These are phyloP conservation scores for Geotrichum phurueaensis DNA, from an alignment of 1,139 yeast species.

Conservation along the genomic window DNA sequence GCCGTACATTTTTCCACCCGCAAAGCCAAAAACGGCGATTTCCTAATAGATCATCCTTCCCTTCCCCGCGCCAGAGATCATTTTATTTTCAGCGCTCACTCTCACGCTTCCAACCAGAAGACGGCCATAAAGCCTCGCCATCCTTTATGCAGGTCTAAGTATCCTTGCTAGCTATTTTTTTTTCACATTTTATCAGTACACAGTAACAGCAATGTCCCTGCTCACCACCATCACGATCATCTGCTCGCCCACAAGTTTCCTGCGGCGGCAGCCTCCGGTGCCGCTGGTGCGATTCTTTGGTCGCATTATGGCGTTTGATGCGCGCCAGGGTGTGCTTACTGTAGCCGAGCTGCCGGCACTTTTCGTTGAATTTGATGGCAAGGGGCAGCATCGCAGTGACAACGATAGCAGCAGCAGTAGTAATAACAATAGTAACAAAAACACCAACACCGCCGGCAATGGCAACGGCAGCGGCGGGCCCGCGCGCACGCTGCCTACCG, in stretches of 20 bases:
- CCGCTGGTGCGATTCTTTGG: slow-evolving; percentile 15
- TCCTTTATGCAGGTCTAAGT: neutral
- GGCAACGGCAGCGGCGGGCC: neutral
- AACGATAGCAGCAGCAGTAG: neutral
- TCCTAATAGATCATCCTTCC: neutral
- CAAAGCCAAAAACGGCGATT: too few relatives aligned
- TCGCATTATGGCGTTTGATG: neutral
- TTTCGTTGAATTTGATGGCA: neutral
- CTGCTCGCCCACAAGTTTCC: neutral
- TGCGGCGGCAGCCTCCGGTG: neutral
- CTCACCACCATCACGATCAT: slow-evolving; percentile 12
- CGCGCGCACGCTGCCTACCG: neutral
- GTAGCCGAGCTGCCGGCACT: slow-evolving; percentile 15
- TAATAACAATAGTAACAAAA: neutral
- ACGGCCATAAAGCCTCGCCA: too few relatives aligned
- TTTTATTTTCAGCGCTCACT: too few relatives aligned
- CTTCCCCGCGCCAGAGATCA: too few relatives aligned
- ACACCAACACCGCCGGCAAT: neutral
- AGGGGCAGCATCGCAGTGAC: neutral
- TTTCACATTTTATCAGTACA: neutral
- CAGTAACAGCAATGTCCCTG: slow-evolving; percentile 1
- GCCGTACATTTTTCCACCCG: too few relatives aligned
- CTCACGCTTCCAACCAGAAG: too few relatives aligned
- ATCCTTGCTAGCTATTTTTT: neutral
- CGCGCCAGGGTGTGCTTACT: neutral